Conservation (phyloP, 1,284 basidiomycete genomes). For the Neolentinus lepideus region DNA sequence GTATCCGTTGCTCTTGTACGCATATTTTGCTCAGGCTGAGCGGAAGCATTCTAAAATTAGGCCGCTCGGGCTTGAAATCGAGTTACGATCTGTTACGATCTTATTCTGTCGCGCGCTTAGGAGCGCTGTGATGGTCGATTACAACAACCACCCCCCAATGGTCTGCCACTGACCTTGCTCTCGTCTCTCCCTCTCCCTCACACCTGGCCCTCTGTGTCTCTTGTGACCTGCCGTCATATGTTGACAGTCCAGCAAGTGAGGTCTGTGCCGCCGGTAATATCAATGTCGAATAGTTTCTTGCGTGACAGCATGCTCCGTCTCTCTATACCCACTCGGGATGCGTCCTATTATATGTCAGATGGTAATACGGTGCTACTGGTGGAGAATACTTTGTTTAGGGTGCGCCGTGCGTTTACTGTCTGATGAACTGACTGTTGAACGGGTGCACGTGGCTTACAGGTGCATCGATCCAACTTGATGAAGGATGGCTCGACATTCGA, state of each 20-base stretch:
- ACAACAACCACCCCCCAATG: too few relatives aligned
- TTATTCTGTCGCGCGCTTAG: too few relatives aligned
- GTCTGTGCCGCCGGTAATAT: not conserved
- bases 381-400: conserved; percentile 59
- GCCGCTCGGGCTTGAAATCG: too few relatives aligned
- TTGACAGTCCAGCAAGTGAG: not conserved
- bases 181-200: too few relatives aligned
- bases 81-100: too few relatives aligned
- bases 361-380: conserved; percentile 55
- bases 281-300: conserved; percentile 24
- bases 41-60: too few relatives aligned
- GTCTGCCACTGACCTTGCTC: too few relatives aligned
- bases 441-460: conserved; percentile 11
- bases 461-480: conserved; percentile 24
- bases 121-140: too few relatives aligned
- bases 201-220: too few relatives aligned
- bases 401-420: conserved; percentile 22
- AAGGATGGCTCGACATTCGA: conserved; percentile 29
- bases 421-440: not conserved
- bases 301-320: conserved; percentile 22
- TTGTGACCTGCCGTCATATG: too few relatives aligned
- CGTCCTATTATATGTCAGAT: conserved; percentile 41
- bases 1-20: too few relatives aligned
- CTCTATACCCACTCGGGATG: conserved; percentile 28
- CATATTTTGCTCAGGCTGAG: too few relatives aligned